These are phyloP conservation scores for Torulaspora gathmanii DNA, from an alignment of 805 yeast genomes.

Conservation along the genomic window DNA sequence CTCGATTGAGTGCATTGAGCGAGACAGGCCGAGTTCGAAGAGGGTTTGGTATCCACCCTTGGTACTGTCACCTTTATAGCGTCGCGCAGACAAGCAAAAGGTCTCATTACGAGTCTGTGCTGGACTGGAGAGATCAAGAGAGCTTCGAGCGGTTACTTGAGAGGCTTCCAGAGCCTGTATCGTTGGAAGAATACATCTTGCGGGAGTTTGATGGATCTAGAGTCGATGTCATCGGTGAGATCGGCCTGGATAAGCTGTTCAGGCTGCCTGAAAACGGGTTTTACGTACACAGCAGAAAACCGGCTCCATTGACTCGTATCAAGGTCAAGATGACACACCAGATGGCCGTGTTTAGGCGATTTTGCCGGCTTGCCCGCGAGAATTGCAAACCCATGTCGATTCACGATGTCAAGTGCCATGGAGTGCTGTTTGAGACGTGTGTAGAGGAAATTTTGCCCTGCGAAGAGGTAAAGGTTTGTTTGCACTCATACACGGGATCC, in stretches of 20 bases:
- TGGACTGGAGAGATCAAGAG: constrained; percentile 37
- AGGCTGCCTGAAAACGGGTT: constrained; percentile 60
- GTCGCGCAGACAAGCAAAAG: constrained; percentile 31
- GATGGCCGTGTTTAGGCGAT: constrained; percentile 43
- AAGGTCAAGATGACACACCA: constrained; percentile 69
- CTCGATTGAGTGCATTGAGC: constrained; percentile 20
- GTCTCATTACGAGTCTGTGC: constrained; percentile 53
- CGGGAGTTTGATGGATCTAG: constrained; percentile 15
- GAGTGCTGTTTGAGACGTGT: constrained; percentile 45
- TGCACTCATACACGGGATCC: constrained; percentile 88
- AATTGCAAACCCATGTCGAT: constrained; percentile 55
- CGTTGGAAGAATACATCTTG: constrained; percentile 36
- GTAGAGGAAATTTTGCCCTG: constrained; percentile 25
- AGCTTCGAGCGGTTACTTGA: constrained; percentile 37
- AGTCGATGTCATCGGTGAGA: constrained; percentile 65
- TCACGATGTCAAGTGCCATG: constrained; percentile 83
- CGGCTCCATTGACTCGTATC: constrained; percentile 38
- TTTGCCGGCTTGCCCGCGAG: constrained; percentile 51
- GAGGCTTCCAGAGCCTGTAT: constrained; percentile 58
- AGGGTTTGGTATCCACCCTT: constrained; percentile 82
- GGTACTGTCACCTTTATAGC: constrained; percentile 72
- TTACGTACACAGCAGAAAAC: constrained; percentile 38
- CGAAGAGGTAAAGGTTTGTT: constrained; percentile 40
- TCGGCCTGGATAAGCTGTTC: constrained; percentile 82
- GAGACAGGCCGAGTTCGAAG: constrained; percentile 32